Base-by-base conservation (phyloP, 1,139 yeast genomes). In the Meyerozyma guilliermondii region DNA sequence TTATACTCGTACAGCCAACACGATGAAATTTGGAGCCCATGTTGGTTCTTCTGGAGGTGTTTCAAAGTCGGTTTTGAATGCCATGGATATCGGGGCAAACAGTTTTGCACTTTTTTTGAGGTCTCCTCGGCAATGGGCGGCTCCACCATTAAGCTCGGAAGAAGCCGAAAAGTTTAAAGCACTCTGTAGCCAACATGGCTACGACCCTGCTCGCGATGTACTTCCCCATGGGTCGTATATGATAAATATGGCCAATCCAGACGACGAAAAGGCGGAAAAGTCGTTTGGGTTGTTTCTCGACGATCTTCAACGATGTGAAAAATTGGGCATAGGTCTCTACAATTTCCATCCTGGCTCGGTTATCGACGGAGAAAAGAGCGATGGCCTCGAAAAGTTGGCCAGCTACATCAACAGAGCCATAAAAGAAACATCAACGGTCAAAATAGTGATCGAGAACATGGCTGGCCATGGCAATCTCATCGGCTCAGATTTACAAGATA, bases 311-410 rank as follows among this genome's bases (percentile, higher is more conserved):
- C 68, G 98, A 50, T 92, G 98, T 62, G 98, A 92, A 58, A 77
- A 74, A 53, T 67, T 92, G 42, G 84, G 85, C 29, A 83, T 92
- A 48, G 96, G 96, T 0, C 68, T 84, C 23, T 92, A 92, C 64
- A 92, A 92, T 60, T 81, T 94, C 62, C 98, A 92, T 56, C 98
- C 99, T 0, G 98, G 99, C 0, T 87, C 97, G 1, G 79, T 89
- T 31, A 67, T 92, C 41, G 87, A 83, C 42, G 79, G 85, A 1
- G 87, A 85, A 56, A 88, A 83, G 55, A 56, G 62, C 4, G 76
- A 69, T 24, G 87, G 95, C 1, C 65, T 91, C 40, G 65, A 65
- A 41, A 77, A 80, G 43, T 68, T 92, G 49, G 97, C 98, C 0
- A 71, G 71, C 14, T 84, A 86, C 49, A 82, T 92, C 51, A 92